Evolutionary conservation across 106 monocot species (phyloP).

Genomic region (Dioscorea dumetorum): DNA sequence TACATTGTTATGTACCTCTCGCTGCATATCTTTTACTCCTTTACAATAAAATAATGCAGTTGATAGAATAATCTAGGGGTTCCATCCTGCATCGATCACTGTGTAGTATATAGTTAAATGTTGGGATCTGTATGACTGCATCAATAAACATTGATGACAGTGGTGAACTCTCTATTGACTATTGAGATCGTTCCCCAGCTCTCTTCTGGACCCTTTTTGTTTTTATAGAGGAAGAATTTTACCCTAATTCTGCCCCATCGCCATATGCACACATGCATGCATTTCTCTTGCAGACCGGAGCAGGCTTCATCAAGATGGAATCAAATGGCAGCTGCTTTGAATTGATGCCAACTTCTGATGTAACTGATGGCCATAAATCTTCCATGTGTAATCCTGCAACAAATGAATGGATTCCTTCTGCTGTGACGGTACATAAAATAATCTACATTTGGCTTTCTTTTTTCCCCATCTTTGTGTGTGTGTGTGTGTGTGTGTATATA

Average conservation of each 20-base stretch:
- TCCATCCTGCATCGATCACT: too few species aligned
- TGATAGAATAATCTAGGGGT: too few species aligned
- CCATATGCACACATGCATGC: background rate
- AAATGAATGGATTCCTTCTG: constrained; percentile 82
- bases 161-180: background rate
- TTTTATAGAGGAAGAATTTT: background rate
- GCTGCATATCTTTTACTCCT: too few species aligned
- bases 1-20: too few species aligned
- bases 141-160: background rate
- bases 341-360: constrained; percentile 9
- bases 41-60: too few species aligned
- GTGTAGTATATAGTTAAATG: background rate
- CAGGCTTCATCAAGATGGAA: constrained; percentile 74
- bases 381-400: constrained; percentile 73
- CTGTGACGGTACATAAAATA: constrained; percentile 35
- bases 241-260: background rate
- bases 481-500: too few species aligned
- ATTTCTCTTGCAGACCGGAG: constrained; percentile 47
- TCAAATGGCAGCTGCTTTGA: constrained; percentile 12
- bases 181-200: background rate
- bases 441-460: background rate
- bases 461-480: background rate
- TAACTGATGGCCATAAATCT: constrained; percentile 4
- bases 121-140: background rate
- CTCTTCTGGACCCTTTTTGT: background rate